Conservation (phyloP, 106 monocot species). For the Allium cepa region DNA sequence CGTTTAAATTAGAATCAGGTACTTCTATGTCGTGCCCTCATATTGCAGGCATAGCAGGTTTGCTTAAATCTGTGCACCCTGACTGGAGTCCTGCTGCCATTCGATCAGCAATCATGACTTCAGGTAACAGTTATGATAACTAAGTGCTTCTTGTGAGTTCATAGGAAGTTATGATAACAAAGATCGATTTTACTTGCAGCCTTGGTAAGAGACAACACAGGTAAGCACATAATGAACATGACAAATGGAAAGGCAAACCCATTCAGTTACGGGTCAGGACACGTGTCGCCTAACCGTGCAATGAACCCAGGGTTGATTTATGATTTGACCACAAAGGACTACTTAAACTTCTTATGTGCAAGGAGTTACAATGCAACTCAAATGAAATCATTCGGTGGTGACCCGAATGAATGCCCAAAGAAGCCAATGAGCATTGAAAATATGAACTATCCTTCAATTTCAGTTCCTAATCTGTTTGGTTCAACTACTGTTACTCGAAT, state of each 20-base stretch:
- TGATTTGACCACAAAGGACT: conserved; percentile 9
- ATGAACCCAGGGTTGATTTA: conserved; percentile 20
- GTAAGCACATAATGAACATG: background rate
- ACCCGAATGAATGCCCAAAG: background rate
- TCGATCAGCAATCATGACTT: conserved; percentile 76
- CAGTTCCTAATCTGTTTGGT: background rate
- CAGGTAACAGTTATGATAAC: background rate
- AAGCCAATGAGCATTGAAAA: conserved; percentile 1
- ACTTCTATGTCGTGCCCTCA: conserved; percentile 92
- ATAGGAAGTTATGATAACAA: too few species aligned
- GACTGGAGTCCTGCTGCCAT: conserved; percentile 74
- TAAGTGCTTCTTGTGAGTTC: too few species aligned
- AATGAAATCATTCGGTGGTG: background rate
- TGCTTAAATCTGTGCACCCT: conserved; percentile 49
- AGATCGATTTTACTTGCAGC: background rate
- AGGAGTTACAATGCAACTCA: conserved; percentile 11
- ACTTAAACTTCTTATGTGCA: conserved; percentile 17
- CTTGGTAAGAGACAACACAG: conserved; percentile 2
- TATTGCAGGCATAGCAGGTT: conserved; percentile 54
- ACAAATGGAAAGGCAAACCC: conserved; percentile 7
- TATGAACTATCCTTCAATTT: conserved; percentile 19
- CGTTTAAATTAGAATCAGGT: conserved; percentile 52
- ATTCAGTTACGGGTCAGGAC: conserved; percentile 15
- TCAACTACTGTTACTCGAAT: background rate
- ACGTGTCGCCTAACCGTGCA: conserved; percentile 7